phyloP scores from a whole-genome alignment of 202 grass and related monocot genomes.

The Cymbopogon flexuosus region DNA sequence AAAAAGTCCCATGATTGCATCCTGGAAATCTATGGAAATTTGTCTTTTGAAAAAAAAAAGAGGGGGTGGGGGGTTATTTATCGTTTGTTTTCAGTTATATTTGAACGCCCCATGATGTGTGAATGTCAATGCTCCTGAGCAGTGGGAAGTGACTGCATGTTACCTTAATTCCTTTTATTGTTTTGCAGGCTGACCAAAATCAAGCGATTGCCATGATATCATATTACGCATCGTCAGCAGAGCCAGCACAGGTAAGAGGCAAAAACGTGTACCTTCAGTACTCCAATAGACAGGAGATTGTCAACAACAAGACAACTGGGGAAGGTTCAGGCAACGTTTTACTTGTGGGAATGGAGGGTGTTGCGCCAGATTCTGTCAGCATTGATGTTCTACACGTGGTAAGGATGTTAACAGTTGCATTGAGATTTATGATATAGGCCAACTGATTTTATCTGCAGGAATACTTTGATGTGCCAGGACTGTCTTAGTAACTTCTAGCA shows the following conservation, averaged over 20 bases:
- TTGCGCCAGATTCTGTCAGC: slow-evolving; percentile 83
- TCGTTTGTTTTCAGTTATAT: not conserved
- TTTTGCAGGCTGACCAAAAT: slow-evolving; percentile 73
- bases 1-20: not conserved
- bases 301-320: slow-evolving; percentile 74
- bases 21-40: not conserved
- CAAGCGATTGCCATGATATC: slow-evolving; percentile 93
- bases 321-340: slow-evolving; percentile 78
- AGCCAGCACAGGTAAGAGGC: slow-evolving; percentile 91
- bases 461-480: slow-evolving; percentile 45
- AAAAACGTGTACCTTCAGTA: slow-evolving; percentile 99
- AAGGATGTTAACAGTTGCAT: slow-evolving; percentile 41
- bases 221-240: slow-evolving; percentile 81
- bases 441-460: slow-evolving; percentile 49
- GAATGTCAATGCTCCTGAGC: not conserved
- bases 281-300: slow-evolving; percentile 92
- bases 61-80: not conserved
- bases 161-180: not conserved
- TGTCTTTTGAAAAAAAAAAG: no score
- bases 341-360: slow-evolving; percentile 82
- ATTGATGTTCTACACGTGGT: slow-evolving; percentile 95
- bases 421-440: slow-evolving; percentile 34
- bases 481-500: slow-evolving; percentile 66
- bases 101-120: not conserved
- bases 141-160: not conserved